Base-by-base conservation (phyloP, 257 asterid species). In the Solanum okadae region DNA sequence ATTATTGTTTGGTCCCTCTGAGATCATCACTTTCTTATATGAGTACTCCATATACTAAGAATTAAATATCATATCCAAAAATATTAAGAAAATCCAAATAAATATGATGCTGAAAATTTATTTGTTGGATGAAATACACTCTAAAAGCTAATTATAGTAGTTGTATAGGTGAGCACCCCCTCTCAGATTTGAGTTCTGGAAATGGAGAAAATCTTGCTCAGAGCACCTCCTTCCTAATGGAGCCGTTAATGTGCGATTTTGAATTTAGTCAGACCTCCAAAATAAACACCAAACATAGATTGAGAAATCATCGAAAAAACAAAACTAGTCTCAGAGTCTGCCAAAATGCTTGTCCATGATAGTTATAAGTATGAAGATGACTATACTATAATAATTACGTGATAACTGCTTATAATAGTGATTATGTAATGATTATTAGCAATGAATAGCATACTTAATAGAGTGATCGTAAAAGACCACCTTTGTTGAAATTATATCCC, bases 251-350 rank as follows among this genome's bases (percentile, higher is more conserved):
- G n/a, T 6, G 61, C 9, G 8, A 52, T 52, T 52, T 46, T 52
- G 1, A 16, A 52, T 6, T 52, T 52, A 52, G 61, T 52, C 61
- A 16, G 0, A 52, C 0, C n/a, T 52, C 0, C 0, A 18, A 16
- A 52, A 0, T 8, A 52, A 1, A 52, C 25, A 20, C 1, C 67
- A 20, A 56, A 20, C 25, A 56, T 8, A 6, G 5, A 56, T 56
- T 18, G n/a, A 56, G 10, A 56, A 56, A 2, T 52, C 1, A 52
- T 15, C 3, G 2, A 18, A 52, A 52, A 52, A 16, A 46, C 20
- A 5, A 5, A 52, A 18, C 10, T 56, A 18, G 25, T 56, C 10
- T 7, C 11, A 7, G 0, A 7, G 11, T 56, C 3, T 9, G 1
- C 0, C 8, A 65, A 65, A 5, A n/a, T 67, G 5, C 10, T 13